Base-by-base conservation (phyloP, 1,284 basidiomycete genomes). In the Rhodotorula mucilaginosa region DNA sequence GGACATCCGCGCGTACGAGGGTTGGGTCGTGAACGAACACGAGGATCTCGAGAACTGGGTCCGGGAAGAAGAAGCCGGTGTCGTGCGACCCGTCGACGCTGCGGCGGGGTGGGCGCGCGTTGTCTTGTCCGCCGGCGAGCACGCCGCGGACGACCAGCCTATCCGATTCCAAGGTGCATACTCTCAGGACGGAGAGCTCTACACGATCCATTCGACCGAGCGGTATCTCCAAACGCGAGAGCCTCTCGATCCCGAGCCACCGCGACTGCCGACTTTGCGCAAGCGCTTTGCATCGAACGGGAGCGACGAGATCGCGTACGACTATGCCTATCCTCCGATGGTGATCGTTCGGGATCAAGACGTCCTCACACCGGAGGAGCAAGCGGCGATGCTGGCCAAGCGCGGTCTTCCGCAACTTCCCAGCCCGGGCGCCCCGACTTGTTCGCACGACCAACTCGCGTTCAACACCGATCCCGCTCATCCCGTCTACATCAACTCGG, bases 291-390 rank as follows among this genome's bases (percentile, higher is more conserved):
- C 49, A 4, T 31, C 48, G 19, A 49, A 58, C 23, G 31, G 61
- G n/a, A 57, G n/a, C n/a, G 51, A 56, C 31, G 31, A 62, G 5
- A 39, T 18, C 16, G 58, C 26, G 0, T 44, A 56, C 29, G 44
- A 60, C 2, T 46, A 29, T 23, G 21, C 44, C 2, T 87, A 76
- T 81, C 84, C 19, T 79, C 79, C 52, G 82, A 74, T 93, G 71
- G 88, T 92, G 68, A 87, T 92, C 69, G 92, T 88, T 83, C 84
- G 87, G 64, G 88, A 90, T 71, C 85, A 84, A 23, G 90, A 90
- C 81, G 82, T 85, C 34, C 85, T 88, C 84, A 83, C 64, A 5
- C 65, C 60, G 8, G 12, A 39, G 18, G 68, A 75, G 70, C 70
- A 59, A 34, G 21, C 71, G n/a, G 18, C 51, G 12, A 54, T 58